phyloP scores from a whole-genome alignment of 1,139 yeast species.

The Kazachstania sp. region DNA sequence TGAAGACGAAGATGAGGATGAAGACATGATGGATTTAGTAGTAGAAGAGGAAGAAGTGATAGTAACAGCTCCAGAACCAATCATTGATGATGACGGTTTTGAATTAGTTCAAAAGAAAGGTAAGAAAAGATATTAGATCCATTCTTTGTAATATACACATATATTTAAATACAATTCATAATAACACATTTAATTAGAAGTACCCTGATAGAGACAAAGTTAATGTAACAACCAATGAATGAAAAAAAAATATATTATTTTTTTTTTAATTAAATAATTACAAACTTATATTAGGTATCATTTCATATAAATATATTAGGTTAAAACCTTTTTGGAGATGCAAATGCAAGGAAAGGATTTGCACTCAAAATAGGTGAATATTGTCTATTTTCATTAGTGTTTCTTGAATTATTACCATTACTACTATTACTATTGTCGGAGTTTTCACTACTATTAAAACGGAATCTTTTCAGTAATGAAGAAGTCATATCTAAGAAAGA shows the following conservation, averaged over 20 bases:
- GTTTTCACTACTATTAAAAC: conserved; percentile 17
- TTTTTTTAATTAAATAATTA: neutral
- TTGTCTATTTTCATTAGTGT: conserved; percentile 1
- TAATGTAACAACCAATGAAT: too few species aligned
- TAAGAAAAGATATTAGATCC: conserved; percentile 32
- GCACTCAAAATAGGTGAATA: conserved; percentile 3
- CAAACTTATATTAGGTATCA: neutral
- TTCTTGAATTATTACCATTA: conserved; percentile 2
- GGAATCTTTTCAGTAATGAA: conserved; percentile 25
- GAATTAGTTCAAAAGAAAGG: conserved; percentile 72
- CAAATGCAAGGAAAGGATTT: conserved; percentile 6
- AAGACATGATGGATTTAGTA: conserved; percentile 32
- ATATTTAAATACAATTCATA: neutral
- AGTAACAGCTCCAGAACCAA: conserved; percentile 36
- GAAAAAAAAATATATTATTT: too few species aligned
- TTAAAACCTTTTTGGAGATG: conserved; percentile 5
- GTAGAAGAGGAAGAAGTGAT: conserved; percentile 29
- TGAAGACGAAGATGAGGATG: conserved; percentile 31
- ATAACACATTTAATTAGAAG: neutral
- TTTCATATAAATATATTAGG: neutral
- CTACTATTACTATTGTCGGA: conserved; percentile 2
- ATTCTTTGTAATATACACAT: neutral
- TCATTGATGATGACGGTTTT: conserved; percentile 89
- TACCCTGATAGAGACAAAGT: neutral
- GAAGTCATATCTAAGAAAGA: conserved; percentile 32